Base-by-base conservation (phyloP, 768 basidiomycete genomes). In the Saitozyma podzolica region DNA sequence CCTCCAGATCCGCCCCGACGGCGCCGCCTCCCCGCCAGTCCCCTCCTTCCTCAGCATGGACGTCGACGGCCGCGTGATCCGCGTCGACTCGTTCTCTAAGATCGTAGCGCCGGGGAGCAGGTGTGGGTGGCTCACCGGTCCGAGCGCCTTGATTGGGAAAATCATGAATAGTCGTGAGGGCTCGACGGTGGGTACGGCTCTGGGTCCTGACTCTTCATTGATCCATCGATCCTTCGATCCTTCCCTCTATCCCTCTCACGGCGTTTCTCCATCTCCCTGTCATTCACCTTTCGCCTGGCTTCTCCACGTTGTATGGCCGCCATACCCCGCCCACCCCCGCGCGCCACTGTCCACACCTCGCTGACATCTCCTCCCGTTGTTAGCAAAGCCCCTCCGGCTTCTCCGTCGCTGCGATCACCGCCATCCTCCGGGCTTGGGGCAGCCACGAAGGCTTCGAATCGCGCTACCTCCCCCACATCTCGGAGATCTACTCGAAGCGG, bases 1-100 rank as follows among this genome's bases (percentile, higher is more conserved):
- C 67, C 63, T 75, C 9, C 73, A 75, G 56, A 68, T 73, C 49
- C 57, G 69, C 17, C 62, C 64, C 37, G 60, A 72, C 14, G 70
- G 70, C 13, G 62, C 58, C 6, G 62, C 58, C 11, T 51, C 62
- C 37, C 70, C 67, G 6, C 61, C 64, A 49, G 53, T 66, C n/a
- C 64, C 70, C 16, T 51, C 54, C 56, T 68, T 72, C 67, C 63
- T 72, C 2, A 66, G 64, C 7, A 20, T 72, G 17, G 71, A 73
- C 51, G 59, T 62, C 8, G 65, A 67, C 43, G 71, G 68, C 39
- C 58, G 71, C 40, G 71, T 73, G 43, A 43, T 73, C 14, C 63
- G 71, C 40, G 41, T 73, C 54, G 71, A 73, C 54, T 68, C 66
- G 10, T 70, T 69, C 53, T 69, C 68, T 14, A 73, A 73, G 58